phyloP scores from a whole-genome alignment of 441 rosid genomes.

The Croton laevigatus region DNA sequence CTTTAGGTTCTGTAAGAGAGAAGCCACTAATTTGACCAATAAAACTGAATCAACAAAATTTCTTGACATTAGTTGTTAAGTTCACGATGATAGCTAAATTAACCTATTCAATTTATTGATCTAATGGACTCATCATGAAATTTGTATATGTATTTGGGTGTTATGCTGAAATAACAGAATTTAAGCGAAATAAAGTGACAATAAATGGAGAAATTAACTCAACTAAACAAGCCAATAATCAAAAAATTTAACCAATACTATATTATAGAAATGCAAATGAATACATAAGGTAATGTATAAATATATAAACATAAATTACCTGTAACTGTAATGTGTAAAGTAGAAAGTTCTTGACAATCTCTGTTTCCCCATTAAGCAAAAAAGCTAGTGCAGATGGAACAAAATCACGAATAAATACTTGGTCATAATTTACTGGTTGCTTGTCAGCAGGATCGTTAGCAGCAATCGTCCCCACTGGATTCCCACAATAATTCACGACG shows the following conservation, averaged over 20 bases:
- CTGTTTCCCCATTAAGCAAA: slow-evolving; percentile 81
- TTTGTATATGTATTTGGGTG: not conserved
- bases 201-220: not conserved
- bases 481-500: slow-evolving; percentile 70
- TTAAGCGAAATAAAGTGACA: slow-evolving; percentile 1
- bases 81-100: not conserved
- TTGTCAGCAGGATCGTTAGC: slow-evolving; percentile 72
- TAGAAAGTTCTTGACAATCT: slow-evolving; percentile 82
- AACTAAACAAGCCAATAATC: not conserved
- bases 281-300: not conserved
- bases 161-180: not conserved
- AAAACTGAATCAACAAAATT: not conserved
- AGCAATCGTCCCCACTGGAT: slow-evolving; percentile 79
- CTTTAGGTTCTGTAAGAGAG: not conserved
- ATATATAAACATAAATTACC: slow-evolving; percentile 38
- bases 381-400: slow-evolving; percentile 86
- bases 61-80: not conserved
- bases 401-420: slow-evolving; percentile 92
- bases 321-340: slow-evolving; percentile 88
- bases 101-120: not conserved
- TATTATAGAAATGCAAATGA: not conserved
- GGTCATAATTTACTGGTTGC: slow-evolving; percentile 82
- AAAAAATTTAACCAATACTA: not conserved
- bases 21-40: too few species aligned
- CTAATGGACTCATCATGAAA: slow-evolving; percentile 2